Conservation (phyloP, 345 rosid species). For the Salix brachista region DNA sequence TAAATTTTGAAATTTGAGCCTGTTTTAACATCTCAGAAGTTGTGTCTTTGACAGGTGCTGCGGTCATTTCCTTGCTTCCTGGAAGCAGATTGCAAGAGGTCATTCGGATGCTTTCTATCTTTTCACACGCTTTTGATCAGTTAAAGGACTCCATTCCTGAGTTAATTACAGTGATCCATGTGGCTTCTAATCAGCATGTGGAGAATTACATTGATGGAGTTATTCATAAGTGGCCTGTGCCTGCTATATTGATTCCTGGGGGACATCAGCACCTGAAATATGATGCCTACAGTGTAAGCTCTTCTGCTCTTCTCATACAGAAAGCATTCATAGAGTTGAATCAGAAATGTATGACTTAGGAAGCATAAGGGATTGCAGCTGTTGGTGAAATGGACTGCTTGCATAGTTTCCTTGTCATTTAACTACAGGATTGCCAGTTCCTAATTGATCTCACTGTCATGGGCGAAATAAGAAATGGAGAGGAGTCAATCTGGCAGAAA, state of each 20-base stretch:
- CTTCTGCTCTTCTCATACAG: not conserved
- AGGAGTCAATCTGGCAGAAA: not conserved
- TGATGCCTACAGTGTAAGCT: constrained; percentile 69
- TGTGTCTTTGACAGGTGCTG: constrained; percentile 49
- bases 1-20: not conserved
- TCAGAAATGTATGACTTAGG: not conserved
- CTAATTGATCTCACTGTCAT: not conserved
- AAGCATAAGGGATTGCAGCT: not conserved
- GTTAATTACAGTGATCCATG: constrained; percentile 54
- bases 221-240: constrained; percentile 67
- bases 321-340: not conserved
- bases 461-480: not conserved
- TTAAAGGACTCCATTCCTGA: constrained; percentile 48
- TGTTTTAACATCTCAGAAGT: constrained; percentile 1
- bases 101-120: constrained; percentile 80
- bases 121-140: constrained; percentile 43
- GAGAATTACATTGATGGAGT: constrained; percentile 40
- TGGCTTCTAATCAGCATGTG: constrained; percentile 74
- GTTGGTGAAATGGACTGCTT: not conserved
- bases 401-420: not conserved
- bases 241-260: constrained; percentile 63
- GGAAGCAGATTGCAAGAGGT: constrained; percentile 98
- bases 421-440: not conserved
- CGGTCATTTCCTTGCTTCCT: constrained; percentile 65
- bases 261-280: constrained; percentile 60